Evolutionary conservation across 2,329 filamentous ascomycete species (phyloP), one percentile per base, ranked within the genome.

Genomic region (Phyllosticta citriasiana): DNA sequence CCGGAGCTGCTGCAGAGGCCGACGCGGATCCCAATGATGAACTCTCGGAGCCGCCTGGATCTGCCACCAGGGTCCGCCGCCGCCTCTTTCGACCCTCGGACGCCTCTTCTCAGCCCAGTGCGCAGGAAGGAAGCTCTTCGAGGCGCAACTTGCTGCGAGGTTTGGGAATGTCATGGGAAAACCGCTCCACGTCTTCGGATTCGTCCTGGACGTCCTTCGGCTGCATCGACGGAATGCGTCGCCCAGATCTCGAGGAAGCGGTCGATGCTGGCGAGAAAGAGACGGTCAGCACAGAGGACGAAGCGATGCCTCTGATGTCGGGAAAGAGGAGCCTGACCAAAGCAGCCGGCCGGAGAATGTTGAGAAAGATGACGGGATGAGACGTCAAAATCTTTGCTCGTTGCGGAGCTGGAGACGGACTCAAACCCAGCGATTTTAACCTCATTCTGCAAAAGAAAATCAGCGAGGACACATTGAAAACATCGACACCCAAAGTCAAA

Each of bases 201-300:
- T 60, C 58, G 53, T 61, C 59, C 9, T 56, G 55, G 54, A 35
- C 59, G 2, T 57, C 54, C 14, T 61, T 61, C 47, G 59, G n/a
- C 54, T 61, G 59, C 54, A 25, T 56, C 14, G 59, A 61, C 47
- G 59, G 59, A 30, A 61, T 61, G 59, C 27, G 54, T n/a, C 54
- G 59, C n/a, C 26, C 59, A 35, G 59, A 27, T 6, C 8, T 14
- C 30, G 27, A 55, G 12, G 33, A 16, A 4, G 47, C n/a, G 26
- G 25, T 22, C 9, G 47, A 22, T 8, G 22, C 26, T 16, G 26
- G 26, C 7, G 26, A 35, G 26, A 24, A 30, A 8, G 25, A 52
- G 40, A 6, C 22, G 51, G n/a, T 14, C 14, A 40, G 27, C 16
- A 25, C 51, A 53, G 12, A 19, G 10, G n/a, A 47, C 9, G 30